A percentile compares a stretch with the other conserved stretches of the same genome.
Conservation (phyloP, 2,329 filamentous ascomycete genomes). For the Periconia digitata region DNA sequence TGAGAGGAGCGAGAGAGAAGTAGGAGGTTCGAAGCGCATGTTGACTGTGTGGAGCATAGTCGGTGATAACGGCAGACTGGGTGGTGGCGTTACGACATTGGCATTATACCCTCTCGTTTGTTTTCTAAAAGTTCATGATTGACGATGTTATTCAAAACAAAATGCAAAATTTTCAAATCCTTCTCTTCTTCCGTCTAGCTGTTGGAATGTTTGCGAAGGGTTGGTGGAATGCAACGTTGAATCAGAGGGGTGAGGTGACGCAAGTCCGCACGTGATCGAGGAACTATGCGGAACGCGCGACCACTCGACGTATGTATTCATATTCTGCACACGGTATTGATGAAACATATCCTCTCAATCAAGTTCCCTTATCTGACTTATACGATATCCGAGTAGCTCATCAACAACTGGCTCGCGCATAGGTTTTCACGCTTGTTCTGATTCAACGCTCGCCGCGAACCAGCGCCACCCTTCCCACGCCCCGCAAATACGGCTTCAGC, state of each 20-base stretch:
- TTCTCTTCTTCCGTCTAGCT: too few relatives aligned
- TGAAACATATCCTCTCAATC: too few relatives aligned
- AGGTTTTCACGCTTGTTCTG: too few relatives aligned
- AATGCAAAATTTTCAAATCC: too few relatives aligned
- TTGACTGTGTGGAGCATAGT: not conserved
- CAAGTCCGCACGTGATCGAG: not conserved
- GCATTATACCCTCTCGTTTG: conserved; percentile 3
- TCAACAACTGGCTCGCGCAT: too few relatives aligned
- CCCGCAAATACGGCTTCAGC: not conserved
- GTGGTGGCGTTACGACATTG: not conserved
- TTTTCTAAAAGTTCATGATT: not conserved
- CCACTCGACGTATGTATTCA: too few relatives aligned
- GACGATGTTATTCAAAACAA: not conserved
- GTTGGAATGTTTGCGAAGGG: too few relatives aligned
- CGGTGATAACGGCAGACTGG: not conserved
- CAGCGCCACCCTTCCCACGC: not conserved
- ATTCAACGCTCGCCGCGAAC: not conserved
- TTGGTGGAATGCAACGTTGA: too few relatives aligned
- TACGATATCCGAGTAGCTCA: too few relatives aligned
- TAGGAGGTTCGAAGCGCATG: not conserved
- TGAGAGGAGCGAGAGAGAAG: conserved; percentile 1
- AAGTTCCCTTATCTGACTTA: too few relatives aligned
- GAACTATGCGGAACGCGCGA: not conserved
- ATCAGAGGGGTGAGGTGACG: too few relatives aligned
- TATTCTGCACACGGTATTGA: too few relatives aligned